Conservation (phyloP, 768 basidiomycete genomes). For the Agrocybe pediades region DNA sequence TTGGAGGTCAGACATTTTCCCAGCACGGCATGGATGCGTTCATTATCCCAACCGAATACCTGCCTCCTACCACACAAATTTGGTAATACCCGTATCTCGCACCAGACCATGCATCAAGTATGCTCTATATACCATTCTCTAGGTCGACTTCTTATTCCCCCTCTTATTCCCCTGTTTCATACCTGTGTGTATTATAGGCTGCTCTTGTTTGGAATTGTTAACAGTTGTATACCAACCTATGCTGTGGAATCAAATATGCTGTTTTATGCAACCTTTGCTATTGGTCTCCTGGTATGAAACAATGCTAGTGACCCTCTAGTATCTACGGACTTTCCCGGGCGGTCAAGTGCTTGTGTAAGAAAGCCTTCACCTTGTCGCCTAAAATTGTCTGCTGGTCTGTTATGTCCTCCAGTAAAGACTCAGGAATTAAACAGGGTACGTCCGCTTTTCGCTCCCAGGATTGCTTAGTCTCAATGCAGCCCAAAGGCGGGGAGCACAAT, state of each 20-base stretch:
- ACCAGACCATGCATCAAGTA: background rate
- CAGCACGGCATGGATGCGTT: conserved; percentile 88
- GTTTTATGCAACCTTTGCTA: background rate
- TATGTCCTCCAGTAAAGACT: no score
- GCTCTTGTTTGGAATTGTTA: no score
- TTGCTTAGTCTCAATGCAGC: background rate
- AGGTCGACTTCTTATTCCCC: background rate
- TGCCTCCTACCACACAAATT: conserved; percentile 72
- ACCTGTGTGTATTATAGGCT: background rate
- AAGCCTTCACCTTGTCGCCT: no score
- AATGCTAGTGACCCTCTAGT: background rate
- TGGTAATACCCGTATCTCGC: conserved; percentile 48
- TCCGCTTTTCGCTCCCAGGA: no score
- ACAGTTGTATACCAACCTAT: no score
- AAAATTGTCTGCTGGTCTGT: no score
- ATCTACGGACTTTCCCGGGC: background rate
- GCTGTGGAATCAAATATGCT: background rate
- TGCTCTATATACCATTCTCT: background rate
- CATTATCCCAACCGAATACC: conserved; percentile 73
- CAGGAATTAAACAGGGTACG: no score
- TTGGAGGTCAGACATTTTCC: conserved; percentile 74
- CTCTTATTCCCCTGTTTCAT: background rate
- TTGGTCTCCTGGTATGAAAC: background rate
- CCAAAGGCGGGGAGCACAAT: background rate
- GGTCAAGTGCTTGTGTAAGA: no score